Evolutionary conservation across 768 basidiomycete species (phyloP).

Genomic region (Nidularia sp.): DNA sequence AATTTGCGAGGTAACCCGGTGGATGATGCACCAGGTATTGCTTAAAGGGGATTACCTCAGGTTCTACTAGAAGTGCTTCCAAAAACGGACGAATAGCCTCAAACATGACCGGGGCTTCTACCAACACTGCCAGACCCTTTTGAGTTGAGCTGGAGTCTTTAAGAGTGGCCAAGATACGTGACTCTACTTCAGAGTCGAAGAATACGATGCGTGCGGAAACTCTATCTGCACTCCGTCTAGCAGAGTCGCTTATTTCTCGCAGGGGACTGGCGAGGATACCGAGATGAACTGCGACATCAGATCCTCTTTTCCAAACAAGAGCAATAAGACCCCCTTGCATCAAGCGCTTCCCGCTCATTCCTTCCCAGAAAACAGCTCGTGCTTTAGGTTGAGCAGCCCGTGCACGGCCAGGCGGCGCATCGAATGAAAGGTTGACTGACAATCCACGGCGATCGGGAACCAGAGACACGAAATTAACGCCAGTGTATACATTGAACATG

Average conservation of each 20-base stretch:
- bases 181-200: slow-evolving; percentile 56
- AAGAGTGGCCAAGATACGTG: slow-evolving; percentile 33
- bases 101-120: slow-evolving; percentile 65
- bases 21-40: slow-evolving; percentile 48
- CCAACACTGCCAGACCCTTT: slow-evolving; percentile 31
- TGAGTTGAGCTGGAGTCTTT: slow-evolving; percentile 6
- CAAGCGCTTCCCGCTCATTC: slow-evolving; percentile 52
- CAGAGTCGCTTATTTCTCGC: slow-evolving; percentile 42
- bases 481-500: slow-evolving; percentile 47
- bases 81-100: slow-evolving; percentile 69
- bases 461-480: no score
- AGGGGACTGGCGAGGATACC: slow-evolving; percentile 43
- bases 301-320: slow-evolving; percentile 41
- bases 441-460: slow-evolving; percentile 35
- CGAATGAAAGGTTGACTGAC: slow-evolving; percentile 38
- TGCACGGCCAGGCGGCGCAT: slow-evolving; percentile 55
- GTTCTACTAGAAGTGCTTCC: slow-evolving; percentile 52
- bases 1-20: slow-evolving; percentile 21
- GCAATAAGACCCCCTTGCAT: slow-evolving; percentile 62
- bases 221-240: slow-evolving; percentile 21
- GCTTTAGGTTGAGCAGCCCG: slow-evolving; percentile 29
- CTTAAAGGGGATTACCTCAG: slow-evolving; percentile 52
- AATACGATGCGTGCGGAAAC: slow-evolving; percentile 53
- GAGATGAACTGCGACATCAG: slow-evolving; percentile 40
- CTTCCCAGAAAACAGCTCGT: slow-evolving; percentile 59